Evolutionary conservation across 352 stramenopile species (phyloP).

Genomic region (Globisporangium okanoganense): DNA sequence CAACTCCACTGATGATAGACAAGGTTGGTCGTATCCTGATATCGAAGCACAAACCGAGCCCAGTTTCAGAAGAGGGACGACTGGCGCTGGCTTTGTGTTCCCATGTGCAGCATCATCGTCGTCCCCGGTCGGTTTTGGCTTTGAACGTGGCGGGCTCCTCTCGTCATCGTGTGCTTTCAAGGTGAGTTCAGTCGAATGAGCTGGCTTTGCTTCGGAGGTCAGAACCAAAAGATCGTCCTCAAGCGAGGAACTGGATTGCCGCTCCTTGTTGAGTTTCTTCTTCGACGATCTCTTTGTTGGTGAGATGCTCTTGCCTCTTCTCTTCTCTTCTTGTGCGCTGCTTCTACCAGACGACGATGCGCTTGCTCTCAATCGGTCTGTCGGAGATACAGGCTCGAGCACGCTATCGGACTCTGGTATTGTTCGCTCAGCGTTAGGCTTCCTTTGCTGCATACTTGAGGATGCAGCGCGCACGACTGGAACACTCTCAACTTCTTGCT

Average conservation of each 20-base stretch:
- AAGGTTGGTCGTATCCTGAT: background rate
- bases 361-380: background rate
- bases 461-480: background rate
- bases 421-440: background rate
- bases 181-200: background rate
- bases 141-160: background rate
- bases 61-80: slow-evolving; percentile 31
- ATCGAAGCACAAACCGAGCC: background rate
- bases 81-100: background rate
- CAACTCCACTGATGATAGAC: slow-evolving; percentile 31
- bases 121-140: background rate
- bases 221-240: background rate
- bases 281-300: slow-evolving; percentile 8
- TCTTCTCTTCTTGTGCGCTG: background rate
- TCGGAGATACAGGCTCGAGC: background rate
- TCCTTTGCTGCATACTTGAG: background rate
- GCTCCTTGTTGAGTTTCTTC: slow-evolving; percentile 2
- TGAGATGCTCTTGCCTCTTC: background rate
- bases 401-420: background rate
- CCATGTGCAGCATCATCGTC: background rate
- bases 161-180: background rate
- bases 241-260: background rate
- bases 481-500: slow-evolving; percentile 24
- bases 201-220: background rate
- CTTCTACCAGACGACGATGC: background rate